Conservation (phyloP, 495 filamentous ascomycete genomes). For the Penicillium macrosclerotiorum region DNA sequence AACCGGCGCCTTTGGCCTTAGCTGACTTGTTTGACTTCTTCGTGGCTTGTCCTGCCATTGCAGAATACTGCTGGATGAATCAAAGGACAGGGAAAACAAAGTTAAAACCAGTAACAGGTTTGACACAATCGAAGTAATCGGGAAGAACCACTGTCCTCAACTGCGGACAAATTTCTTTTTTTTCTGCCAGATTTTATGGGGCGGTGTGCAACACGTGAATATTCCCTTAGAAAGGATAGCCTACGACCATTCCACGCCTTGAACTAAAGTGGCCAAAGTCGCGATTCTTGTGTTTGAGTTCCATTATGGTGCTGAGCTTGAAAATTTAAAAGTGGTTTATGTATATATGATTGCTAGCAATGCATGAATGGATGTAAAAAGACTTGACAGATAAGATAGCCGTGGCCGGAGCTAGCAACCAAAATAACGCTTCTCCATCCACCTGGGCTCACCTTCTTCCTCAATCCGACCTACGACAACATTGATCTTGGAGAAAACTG, state of each 20-base stretch:
- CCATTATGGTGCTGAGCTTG: too few relatives aligned
- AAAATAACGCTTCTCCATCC: slow-evolving; percentile 81
- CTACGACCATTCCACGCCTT: too few relatives aligned
- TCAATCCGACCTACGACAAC: slow-evolving; percentile 81
- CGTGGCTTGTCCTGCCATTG: slow-evolving; percentile 35
- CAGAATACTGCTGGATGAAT: slow-evolving; percentile 2
- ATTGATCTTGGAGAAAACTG: slow-evolving; percentile 80
- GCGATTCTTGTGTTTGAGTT: too few relatives aligned
- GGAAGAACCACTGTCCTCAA: background rate
- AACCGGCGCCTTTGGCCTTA: slow-evolving; percentile 27
- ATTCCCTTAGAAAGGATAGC: slow-evolving; percentile 2
- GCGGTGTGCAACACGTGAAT: slow-evolving; percentile 14
- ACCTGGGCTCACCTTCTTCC: slow-evolving; percentile 71
- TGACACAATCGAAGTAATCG: background rate
- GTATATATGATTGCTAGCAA: too few relatives aligned
- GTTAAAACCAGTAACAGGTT: background rate
- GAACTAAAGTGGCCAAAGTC: too few relatives aligned
- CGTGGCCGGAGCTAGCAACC: slow-evolving; percentile 56
- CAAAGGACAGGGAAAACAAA: background rate
- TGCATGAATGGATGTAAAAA: slow-evolving; percentile 2
- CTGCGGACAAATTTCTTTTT: slow-evolving; percentile 18
- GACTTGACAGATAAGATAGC: background rate
- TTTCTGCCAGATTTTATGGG: slow-evolving; percentile 16
- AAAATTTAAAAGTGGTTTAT: too few relatives aligned
- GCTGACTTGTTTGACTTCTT: slow-evolving; percentile 38